These are phyloP conservation scores for Xerocomus potaroensis DNA, from an alignment of 768 basidiomycete genomes.

Conservation along the genomic window DNA sequence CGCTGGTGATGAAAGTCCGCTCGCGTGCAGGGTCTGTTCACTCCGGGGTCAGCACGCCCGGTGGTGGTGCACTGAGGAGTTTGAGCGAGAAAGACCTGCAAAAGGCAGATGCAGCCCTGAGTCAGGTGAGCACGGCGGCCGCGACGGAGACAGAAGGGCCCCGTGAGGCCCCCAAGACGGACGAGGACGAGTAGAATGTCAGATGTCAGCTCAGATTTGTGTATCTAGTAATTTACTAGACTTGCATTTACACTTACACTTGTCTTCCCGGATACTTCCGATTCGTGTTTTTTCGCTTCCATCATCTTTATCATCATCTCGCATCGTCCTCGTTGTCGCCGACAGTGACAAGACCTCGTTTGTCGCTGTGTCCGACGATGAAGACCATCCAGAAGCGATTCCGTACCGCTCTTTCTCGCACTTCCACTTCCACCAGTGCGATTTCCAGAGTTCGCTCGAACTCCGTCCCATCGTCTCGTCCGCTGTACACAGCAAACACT, in stretches of 20 bases:
- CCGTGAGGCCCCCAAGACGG: no score
- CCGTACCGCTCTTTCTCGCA: conserved; percentile 40
- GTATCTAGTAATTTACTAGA: conserved; percentile 25
- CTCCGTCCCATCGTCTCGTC: conserved; percentile 36
- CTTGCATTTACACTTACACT: no score
- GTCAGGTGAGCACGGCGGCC: conserved; percentile 39
- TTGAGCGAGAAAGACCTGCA: conserved; percentile 84
- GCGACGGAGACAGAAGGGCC: conserved; percentile 10
- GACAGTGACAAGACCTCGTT: conserved; percentile 12
- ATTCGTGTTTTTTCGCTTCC: background rate
- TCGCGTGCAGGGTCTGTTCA: conserved; percentile 75
- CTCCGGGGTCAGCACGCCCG: conserved; percentile 79
- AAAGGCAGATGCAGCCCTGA: conserved; percentile 85
- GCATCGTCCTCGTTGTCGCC: conserved; percentile 1
- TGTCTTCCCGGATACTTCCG: conserved; percentile 20
- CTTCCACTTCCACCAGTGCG: conserved; percentile 27
- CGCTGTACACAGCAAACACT: conserved; percentile 37
- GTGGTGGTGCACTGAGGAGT: conserved; percentile 73
- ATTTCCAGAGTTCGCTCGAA: conserved; percentile 43
- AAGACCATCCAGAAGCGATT: conserved; percentile 51
- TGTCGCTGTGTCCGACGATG: conserved; percentile 33
- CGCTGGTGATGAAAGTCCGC: conserved; percentile 85
- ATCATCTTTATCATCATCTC: background rate
- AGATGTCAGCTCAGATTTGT: no score
- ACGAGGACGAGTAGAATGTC: no score